phyloP scores from a whole-genome alignment of 352 stramenopile genomes.

The Globisporangium viniferum region DNA sequence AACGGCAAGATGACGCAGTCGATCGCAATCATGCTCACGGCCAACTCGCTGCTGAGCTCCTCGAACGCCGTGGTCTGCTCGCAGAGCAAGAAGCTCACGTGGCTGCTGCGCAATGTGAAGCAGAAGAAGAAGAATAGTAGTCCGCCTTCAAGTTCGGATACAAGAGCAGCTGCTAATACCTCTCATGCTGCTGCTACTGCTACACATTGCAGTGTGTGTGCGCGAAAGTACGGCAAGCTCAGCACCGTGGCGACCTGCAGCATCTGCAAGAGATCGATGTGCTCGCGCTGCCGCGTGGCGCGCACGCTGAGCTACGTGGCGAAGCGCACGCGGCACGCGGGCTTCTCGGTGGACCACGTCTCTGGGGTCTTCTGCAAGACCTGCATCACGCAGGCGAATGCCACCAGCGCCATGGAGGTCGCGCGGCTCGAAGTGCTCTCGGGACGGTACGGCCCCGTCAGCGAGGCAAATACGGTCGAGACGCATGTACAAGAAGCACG shows the following conservation, averaged over 20 bases:
- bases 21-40: conserved; percentile 11
- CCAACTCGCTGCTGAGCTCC: conserved; percentile 22
- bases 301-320: conserved; percentile 27
- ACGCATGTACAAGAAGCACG: neutral
- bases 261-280: conserved; percentile 25
- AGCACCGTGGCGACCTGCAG: conserved; percentile 26
- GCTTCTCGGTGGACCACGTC: conserved; percentile 13
- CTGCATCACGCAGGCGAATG: conserved; percentile 22
- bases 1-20: conserved; percentile 12
- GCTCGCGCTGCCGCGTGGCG: conserved; percentile 25
- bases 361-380: conserved; percentile 30
- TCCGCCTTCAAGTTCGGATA: neutral
- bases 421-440: conserved; percentile 20
- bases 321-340: conserved; percentile 3
- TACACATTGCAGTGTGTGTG: conserved; percentile 22
- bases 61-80: conserved; percentile 23
- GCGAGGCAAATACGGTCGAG: neutral
- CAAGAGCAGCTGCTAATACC: neutral
- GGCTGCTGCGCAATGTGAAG: conserved; percentile 18
- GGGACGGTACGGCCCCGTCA: conserved; percentile 9
- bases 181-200: neutral
- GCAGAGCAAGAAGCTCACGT: conserved; percentile 37
- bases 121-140: neutral
- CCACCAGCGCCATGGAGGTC: conserved; percentile 20
- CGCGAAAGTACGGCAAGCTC: conserved; percentile 21